Conservation (phyloP, 345 rosid species). For the Salix purpurea region DNA sequence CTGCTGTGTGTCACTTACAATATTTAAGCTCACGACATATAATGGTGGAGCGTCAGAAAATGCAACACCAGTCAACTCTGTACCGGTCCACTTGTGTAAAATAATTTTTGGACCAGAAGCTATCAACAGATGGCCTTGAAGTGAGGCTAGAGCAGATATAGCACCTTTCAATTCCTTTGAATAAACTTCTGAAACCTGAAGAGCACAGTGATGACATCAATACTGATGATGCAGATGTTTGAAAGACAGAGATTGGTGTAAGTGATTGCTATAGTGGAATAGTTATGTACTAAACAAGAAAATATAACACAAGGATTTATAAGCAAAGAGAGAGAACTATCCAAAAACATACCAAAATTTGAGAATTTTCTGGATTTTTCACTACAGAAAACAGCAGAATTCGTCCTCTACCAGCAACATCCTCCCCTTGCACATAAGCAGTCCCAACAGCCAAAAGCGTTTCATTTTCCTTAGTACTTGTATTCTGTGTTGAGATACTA, state of each 20-base stretch:
- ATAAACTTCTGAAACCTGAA: constrained; percentile 86
- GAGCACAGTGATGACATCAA: constrained; percentile 3
- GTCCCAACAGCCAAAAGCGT: constrained; percentile 90
- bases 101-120: constrained; percentile 95
- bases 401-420: constrained; percentile 98
- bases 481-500: constrained; percentile 51
- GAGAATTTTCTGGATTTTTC: constrained; percentile 59
- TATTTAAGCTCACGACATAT: constrained; percentile 91
- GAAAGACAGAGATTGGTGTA: not conserved
- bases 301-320: not conserved
- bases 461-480: constrained; percentile 76
- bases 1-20: constrained; percentile 47
- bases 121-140: constrained; percentile 92
- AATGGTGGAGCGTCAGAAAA: constrained; percentile 94
- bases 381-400: constrained; percentile 76
- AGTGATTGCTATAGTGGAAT: not conserved
- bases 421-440: constrained; percentile 98
- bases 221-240: not conserved
- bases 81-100: constrained; percentile 89
- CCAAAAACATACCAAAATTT: constrained; percentile 47
- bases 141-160: constrained; percentile 94
- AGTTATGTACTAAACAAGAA: not conserved
- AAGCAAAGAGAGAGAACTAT: not conserved
- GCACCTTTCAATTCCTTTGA: constrained; percentile 95
- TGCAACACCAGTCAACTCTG: constrained; percentile 83